phyloP scores from a whole-genome alignment of 306 rosid species.

The Cucurbita moschata region DNA sequence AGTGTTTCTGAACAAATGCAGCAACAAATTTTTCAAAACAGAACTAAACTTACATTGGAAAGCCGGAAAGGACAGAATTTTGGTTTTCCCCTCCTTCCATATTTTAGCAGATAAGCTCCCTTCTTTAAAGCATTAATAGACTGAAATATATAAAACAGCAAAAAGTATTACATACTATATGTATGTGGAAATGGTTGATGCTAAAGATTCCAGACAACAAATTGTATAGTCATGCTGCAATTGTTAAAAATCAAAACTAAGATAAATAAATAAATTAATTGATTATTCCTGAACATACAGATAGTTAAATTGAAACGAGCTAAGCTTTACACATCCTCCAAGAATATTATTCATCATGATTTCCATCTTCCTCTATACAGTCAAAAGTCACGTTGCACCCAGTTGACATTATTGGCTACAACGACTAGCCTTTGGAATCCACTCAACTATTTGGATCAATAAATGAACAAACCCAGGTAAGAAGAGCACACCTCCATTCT shows the following conservation, averaged over 20 bases:
- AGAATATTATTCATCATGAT: neutral
- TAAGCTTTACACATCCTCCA: neutral
- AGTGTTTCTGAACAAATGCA: neutral
- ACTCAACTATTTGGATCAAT: neutral
- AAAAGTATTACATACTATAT: slow-evolving; percentile 10
- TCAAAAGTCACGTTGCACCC: neutral
- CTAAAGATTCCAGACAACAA: neutral
- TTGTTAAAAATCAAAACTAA: neutral
- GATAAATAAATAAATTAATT: neutral
- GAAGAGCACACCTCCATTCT: neutral
- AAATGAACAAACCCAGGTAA: neutral
- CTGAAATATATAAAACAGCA: slow-evolving; percentile 31
- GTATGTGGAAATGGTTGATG: neutral
- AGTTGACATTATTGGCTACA: neutral
- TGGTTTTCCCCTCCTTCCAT: slow-evolving; percentile 98
- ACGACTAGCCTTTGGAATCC: neutral
- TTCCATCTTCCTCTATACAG: neutral
- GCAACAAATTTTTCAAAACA: neutral
- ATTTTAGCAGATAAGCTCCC: slow-evolving; percentile 90
- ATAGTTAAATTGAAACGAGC: neutral
- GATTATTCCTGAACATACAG: neutral
- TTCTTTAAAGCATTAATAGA: slow-evolving; percentile 94
- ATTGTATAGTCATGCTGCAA: neutral
- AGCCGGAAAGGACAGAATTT: slow-evolving; percentile 93
- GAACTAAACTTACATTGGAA: slow-evolving; percentile 65